Base-by-base conservation (phyloP, 164 flowering plant genomes). In the Euptelea pleiosperma region DNA sequence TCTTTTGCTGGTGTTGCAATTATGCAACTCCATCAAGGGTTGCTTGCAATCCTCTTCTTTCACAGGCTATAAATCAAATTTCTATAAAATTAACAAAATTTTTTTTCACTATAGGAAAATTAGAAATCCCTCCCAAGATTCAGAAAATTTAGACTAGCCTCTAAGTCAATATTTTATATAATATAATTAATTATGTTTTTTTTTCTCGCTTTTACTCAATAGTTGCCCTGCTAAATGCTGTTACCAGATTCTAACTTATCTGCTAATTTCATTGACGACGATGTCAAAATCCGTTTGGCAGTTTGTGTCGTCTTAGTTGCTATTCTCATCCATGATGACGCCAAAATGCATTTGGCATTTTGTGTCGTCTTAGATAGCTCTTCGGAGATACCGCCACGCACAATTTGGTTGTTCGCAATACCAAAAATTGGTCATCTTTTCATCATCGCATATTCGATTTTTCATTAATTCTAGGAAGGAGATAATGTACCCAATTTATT, bases 161-260 rank as follows among this genome's bases (percentile, higher is more conserved):
- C n/a, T n/a, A n/a, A n/a, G n/a, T n/a, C n/a, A n/a, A n/a, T n/a
- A n/a, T n/a, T n/a, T n/a, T n/a, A n/a, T n/a, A n/a, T n/a, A n/a
- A n/a, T n/a, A n/a, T n/a, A 15, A 29, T n/a, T 30, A 25, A 33
- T n/a, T 15, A n/a, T 30, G 3, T 5, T 30, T 4, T 50, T 50
- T 50, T 50, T 29, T 50, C 18, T 24, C 10, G n/a, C 1, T 1
- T 11, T 30, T 50, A 29, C 6, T 50, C 6, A 36, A 50, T 15
- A 50, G 11, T 10, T 52, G 40, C n/a, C 40, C 9, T 30, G 41
- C 41, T 34, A 16, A 33, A 34, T 33, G 25, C 55, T 10, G 55
- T 50, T 50, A 49, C 11, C 24, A 34, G 55, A 34, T 52, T 52
- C 41, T n/a, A 50, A 29, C 54, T 50, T 29, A 33, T 52, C 26